Evolutionary conservation across 192 early-diverging fungal species (phyloP).

Genomic region (Dispira parvispora): DNA sequence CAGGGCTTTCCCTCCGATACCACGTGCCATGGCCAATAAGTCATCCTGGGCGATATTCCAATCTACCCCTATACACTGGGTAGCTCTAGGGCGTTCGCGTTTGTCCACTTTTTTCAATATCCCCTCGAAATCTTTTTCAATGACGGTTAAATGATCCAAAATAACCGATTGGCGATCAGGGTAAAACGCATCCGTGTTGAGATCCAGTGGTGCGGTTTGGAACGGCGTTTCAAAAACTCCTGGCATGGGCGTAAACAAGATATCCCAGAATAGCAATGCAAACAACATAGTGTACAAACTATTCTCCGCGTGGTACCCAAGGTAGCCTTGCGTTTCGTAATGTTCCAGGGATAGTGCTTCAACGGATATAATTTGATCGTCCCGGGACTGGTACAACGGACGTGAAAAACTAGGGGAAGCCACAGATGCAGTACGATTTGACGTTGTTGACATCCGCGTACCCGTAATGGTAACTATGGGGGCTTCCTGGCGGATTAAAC

Average conservation of each 20-base stretch:
- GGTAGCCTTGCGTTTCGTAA: slow-evolving; percentile 40
- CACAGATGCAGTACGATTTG: too few species aligned
- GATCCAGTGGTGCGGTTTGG: slow-evolving; percentile 47
- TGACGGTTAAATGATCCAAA: slow-evolving; percentile 17
- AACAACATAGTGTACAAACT: slow-evolving; percentile 40
- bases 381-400: slow-evolving; percentile 23
- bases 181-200: slow-evolving; percentile 46
- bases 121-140: slow-evolving; percentile 10
- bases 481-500: slow-evolving; percentile 10
- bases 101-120: slow-evolving; percentile 22
- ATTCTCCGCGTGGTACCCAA: slow-evolving; percentile 46
- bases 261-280: slow-evolving; percentile 50
- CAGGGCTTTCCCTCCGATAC: slow-evolving; percentile 34
- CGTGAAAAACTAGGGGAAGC: slow-evolving; percentile 10
- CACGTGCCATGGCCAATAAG: slow-evolving; percentile 32
- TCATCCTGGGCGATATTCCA: slow-evolving; percentile 28
- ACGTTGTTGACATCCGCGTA: background rate
- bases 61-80: slow-evolving; percentile 29
- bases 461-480: background rate
- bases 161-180: slow-evolving; percentile 21
- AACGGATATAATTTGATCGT: slow-evolving; percentile 45
- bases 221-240: slow-evolving; percentile 55
- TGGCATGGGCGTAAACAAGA: slow-evolving; percentile 38
- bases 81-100: slow-evolving; percentile 20
- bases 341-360: slow-evolving; percentile 44